phyloP scores from a whole-genome alignment of 2,329 filamentous ascomycete species.

The Ramularia endophylla region DNA sequence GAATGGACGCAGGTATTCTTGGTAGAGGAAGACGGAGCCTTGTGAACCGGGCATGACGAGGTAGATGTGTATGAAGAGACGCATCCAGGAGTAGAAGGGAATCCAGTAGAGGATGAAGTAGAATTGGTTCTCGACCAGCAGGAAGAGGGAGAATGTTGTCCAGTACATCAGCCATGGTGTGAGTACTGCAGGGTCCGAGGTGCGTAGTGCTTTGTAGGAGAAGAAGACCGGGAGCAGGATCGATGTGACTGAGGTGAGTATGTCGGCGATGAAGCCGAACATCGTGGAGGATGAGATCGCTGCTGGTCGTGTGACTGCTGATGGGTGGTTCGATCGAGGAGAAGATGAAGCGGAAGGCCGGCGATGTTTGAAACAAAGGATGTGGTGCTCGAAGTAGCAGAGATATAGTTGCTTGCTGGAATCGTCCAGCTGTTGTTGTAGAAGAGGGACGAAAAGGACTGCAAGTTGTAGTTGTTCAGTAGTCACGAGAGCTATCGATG shows the following conservation, averaged over 20 bases:
- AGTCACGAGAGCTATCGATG: no score
- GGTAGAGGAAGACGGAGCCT: constrained; percentile 80
- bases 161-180: constrained; percentile 99
- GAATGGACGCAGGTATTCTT: constrained; percentile 80
- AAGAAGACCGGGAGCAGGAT: constrained; percentile 95
- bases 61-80: constrained; percentile 81
- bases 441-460: no score
- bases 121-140: constrained; percentile 80
- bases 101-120: constrained; percentile 85
- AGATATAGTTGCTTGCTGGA: no score
- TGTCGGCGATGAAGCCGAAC: constrained; percentile 72
- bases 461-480: no score
- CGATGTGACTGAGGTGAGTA: constrained; percentile 74
- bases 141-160: constrained; percentile 78
- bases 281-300: constrained; percentile 38
- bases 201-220: constrained; percentile 96
- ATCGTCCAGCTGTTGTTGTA: no score
- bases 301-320: constrained; percentile 9
- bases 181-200: constrained; percentile 78
- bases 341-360: no score
- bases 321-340: no score
- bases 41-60: constrained; percentile 97
- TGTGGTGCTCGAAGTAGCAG: no score
- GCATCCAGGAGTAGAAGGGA: constrained; percentile 90
- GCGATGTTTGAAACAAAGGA: no score